Evolutionary conservation across 2,329 filamentous ascomycete species (phyloP), one percentile per base, ranked within the genome.

Genomic region (Dendryphion nanum): DNA sequence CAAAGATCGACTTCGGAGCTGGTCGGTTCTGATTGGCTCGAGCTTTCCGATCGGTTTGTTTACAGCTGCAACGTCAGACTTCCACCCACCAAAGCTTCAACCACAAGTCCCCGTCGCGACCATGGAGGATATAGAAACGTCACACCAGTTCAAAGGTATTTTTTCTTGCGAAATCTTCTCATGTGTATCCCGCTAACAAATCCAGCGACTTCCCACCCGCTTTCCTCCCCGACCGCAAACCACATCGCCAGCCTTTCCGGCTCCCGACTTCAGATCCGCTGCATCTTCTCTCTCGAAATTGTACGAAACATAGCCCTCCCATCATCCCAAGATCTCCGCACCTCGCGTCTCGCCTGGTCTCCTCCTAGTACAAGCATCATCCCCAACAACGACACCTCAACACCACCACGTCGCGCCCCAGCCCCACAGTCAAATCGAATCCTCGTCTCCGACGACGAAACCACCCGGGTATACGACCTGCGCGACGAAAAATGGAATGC

Each of bases 381-480:
- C 23, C 23, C 23, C 23, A n/a, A 26, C 23, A 3, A 26, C 23
- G 10, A 8, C 14, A 19, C 41, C 32, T 35, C 41, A n/a, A 56
- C 53, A 21, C 50, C 55, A 16, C 49, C 49, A n/a, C 53, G 48
- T 14, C 49, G 43, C n/a, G 10, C 18, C 33, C 46, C 32, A 15
- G 33, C 39, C 7, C 35, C 47, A 7, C 26, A 24, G 35, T 67
- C 65, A 15, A 56, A 59, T 20, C 68, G 68, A 37, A 40, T 73
- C 18, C 61, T 73, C 17, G 46, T 72, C 5, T 55, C 63, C 36
- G 64, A 69, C 41, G 61, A 66, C 16, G 59, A 64, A 16, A 61
- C 51, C 6, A 61, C 68, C 5, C 60, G 65, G 6, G 60, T 74
- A 3, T 68, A 68, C 40, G 67, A 73, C 35, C 48, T 74, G 17